Conservation (phyloP, 2,329 filamentous ascomycete genomes). For the Fusarium armeniacum region DNA sequence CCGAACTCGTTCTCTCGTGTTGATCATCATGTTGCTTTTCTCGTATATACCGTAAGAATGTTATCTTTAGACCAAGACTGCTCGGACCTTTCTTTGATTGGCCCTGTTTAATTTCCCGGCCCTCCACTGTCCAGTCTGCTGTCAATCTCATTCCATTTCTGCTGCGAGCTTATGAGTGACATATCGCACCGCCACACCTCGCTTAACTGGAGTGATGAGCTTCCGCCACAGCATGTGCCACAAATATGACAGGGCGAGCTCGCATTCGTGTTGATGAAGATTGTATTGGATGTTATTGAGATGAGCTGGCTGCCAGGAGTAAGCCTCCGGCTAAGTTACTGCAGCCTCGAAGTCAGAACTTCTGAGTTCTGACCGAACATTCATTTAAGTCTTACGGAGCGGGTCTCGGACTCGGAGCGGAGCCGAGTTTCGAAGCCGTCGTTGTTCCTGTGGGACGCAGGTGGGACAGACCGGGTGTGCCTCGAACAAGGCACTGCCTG, state of each 20-base stretch:
- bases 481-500: slow-evolving; percentile 14
- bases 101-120: slow-evolving; percentile 3
- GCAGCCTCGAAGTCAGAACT: not conserved
- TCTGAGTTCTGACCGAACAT: not conserved
- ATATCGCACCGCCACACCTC: slow-evolving; percentile 37
- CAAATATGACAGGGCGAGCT: slow-evolving; percentile 16
- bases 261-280: slow-evolving; percentile 23
- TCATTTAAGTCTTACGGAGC: slow-evolving; percentile 14
- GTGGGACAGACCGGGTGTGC: slow-evolving; percentile 7
- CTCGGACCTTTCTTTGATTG: slow-evolving; percentile 18
- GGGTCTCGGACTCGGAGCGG: slow-evolving; percentile 16
- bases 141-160: not conserved
- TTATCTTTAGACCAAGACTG: slow-evolving; percentile 22
- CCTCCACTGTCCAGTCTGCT: slow-evolving; percentile 11
- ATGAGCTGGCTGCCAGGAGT: not conserved
- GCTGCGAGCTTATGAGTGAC: not conserved
- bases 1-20: slow-evolving; percentile 33
- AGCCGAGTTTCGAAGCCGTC: slow-evolving; percentile 10
- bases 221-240: slow-evolving; percentile 23
- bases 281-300: slow-evolving; percentile 9
- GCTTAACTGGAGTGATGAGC: slow-evolving; percentile 10
- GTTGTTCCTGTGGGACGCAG: slow-evolving; percentile 10
- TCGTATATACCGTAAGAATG: slow-evolving; percentile 20
- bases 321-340: not conserved
- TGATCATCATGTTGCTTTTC: slow-evolving; percentile 33